Evolutionary conservation across 495 filamentous ascomycete species (phyloP).

Genomic region (Ramalina intermedia): DNA sequence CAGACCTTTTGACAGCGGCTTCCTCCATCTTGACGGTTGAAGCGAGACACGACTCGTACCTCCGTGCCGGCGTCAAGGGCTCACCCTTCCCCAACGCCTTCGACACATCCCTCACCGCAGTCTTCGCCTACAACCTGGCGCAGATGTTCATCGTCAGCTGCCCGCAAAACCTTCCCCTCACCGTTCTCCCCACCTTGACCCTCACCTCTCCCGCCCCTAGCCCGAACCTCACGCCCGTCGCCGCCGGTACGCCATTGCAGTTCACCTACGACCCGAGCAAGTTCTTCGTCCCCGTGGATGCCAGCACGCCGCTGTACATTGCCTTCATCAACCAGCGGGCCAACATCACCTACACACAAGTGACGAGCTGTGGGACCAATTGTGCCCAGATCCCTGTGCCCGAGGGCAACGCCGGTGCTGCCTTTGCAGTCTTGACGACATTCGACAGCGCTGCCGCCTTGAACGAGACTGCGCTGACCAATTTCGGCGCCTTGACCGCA

Average conservation of each 20-base stretch:
- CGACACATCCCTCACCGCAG: constrained; percentile 34
- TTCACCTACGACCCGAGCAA: constrained; percentile 17
- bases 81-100: constrained; percentile 36
- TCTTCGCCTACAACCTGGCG: constrained; percentile 39
- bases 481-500: constrained; percentile 16
- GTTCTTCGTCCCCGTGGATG: constrained; percentile 16
- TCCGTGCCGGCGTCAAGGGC: constrained; percentile 29
- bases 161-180: constrained; percentile 21
- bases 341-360: constrained; percentile 14
- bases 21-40: constrained; percentile 41
- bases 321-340: constrained; percentile 16
- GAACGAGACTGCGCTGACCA: constrained; percentile 12
- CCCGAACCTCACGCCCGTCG: constrained; percentile 11
- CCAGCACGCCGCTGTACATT: constrained; percentile 16
- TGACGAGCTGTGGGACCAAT: constrained; percentile 13
- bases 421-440: constrained; percentile 20
- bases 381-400: constrained; percentile 16
- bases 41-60: constrained; percentile 35
- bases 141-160: constrained; percentile 36
- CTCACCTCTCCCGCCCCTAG: constrained; percentile 13
- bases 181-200: constrained; percentile 16
- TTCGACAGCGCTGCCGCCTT: constrained; percentile 12
- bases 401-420: constrained; percentile 14
- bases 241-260: constrained; percentile 14
- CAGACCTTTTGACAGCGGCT: constrained; percentile 31